phyloP scores from a whole-genome alignment of 345 rosid genomes.

The Adansonia digitata region DNA sequence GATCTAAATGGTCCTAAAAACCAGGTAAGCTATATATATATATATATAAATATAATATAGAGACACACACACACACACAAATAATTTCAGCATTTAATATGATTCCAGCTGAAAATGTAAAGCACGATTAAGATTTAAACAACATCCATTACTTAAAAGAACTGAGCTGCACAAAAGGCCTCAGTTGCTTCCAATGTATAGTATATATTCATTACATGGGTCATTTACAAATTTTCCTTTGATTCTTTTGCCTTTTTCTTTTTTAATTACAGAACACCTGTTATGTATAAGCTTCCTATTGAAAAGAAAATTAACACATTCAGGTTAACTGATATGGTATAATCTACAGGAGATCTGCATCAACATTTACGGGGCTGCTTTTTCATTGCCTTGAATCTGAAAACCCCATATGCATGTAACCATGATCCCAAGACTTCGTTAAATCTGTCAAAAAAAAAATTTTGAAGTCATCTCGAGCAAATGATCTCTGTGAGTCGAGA shows the following conservation, averaged over 20 bases:
- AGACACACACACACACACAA: too few species aligned
- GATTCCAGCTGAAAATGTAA: neutral
- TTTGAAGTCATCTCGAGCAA: neutral
- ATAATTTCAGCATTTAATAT: neutral
- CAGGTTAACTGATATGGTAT: neutral
- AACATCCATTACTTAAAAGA: neutral
- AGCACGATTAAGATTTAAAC: neutral
- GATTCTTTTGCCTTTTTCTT: constrained; percentile 2
- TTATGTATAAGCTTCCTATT: neutral
- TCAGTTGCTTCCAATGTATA: neutral
- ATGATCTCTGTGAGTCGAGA: neutral
- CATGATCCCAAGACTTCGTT: neutral
- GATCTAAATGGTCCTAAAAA: too few species aligned
- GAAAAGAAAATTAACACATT: neutral
- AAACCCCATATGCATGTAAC: neutral
- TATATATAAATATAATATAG: too few species aligned
- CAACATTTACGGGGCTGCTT: constrained; percentile 8
- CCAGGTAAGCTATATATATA: too few species aligned
- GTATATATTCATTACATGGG: constrained; percentile 9
- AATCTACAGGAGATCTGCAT: constrained; percentile 2
- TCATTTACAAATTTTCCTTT: constrained; percentile 3
- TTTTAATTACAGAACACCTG: constrained; percentile 14
- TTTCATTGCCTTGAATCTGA: constrained; percentile 9
- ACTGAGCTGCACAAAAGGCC: neutral
- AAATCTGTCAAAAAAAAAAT: neutral